Evolutionary conservation across 1,284 basidiomycete genomes (phyloP), one percentile per base, ranked within the genome.

Genomic region (Melampsora larici-populina): DNA sequence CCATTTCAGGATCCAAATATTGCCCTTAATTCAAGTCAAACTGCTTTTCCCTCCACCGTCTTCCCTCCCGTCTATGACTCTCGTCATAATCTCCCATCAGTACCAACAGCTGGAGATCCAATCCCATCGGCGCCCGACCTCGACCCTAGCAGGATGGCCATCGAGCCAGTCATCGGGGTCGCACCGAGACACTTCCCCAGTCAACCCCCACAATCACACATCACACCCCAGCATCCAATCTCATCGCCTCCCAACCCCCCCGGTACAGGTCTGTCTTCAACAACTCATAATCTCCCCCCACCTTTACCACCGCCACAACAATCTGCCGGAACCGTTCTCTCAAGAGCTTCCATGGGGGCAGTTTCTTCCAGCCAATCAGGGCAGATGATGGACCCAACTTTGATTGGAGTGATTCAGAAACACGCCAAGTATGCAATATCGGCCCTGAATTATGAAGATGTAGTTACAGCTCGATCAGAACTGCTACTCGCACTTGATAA

Each of bases 361-460:
- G 18, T 82, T 82, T n/a, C 70, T 18, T 36, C 65, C 40, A 60
- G 60, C 48, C 33, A 58, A 58, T 7, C 55, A 58, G 55, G n/a
- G 26, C 4, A n/a, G 55, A 58, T 58, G 55, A 84, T 92, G 64
- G 89, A 91, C 2, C 89, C 90, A 0, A 84, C 84, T 70, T 81
- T 88, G 76, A 87, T 94, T 49, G 87, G 90, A 36, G 89, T 90
- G 80, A 88, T 88, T 31, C 93, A 97, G 86, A 95, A 92, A 83
- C 93, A 95, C 81, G 93, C 93, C 81, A 88, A 88, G 73, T 96
- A 90, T 85, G 94, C 94, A 8, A 93, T 96, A 79, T 93, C 92
- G 26, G 89, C 94, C 24, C 85, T 97, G 78, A 93, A 97, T 82
- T 97, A 94, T 83, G 94, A 97, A 82, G 94, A 97, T 83, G 86